Percentiles rank a stretch among this genome's conserved stretches.
These are phyloP conservation scores for Cryptococcus floricola DNA, from an alignment of 1,284 basidiomycete genomes.

Conservation along the genomic window DNA sequence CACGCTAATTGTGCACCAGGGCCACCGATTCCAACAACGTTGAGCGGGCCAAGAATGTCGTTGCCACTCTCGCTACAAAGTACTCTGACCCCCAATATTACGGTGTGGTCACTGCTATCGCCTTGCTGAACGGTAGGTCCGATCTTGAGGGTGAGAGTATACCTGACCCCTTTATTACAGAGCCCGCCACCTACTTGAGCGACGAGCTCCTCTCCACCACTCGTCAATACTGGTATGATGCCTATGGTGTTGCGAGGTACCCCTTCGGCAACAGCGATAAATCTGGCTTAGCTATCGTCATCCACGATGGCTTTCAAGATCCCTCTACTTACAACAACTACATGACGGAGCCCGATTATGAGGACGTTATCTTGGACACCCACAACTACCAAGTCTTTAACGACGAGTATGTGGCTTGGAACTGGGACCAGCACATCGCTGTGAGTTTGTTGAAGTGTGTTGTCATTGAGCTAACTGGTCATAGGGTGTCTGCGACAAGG, in stretches of 20 bases:
- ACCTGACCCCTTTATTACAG: slow-evolving; percentile 33
- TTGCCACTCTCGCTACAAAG: slow-evolving; percentile 26
- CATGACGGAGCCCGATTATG: slow-evolving; percentile 56
- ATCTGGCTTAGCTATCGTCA: slow-evolving; percentile 53
- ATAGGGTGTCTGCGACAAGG: slow-evolving; percentile 55
- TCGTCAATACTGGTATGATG: slow-evolving; percentile 63
- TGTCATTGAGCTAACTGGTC: background rate
- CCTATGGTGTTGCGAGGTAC: slow-evolving; percentile 64
- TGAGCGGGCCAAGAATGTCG: slow-evolving; percentile 51
- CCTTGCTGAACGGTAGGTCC: slow-evolving; percentile 44
- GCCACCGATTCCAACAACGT: slow-evolving; percentile 29
- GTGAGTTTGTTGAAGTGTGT: slow-evolving; percentile 19
- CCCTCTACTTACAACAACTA: slow-evolving; percentile 70
- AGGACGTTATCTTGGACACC: slow-evolving; percentile 74
- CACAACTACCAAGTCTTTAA: slow-evolving; percentile 80
- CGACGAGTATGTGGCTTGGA: slow-evolving; percentile 56
- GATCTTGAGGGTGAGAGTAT: too few relatives aligned
- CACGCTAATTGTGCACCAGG: slow-evolving; percentile 7
- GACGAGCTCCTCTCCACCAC: slow-evolving; percentile 57
- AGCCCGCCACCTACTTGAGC: slow-evolving; percentile 72
- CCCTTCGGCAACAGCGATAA: slow-evolving; percentile 53
- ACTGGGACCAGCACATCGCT: slow-evolving; percentile 61
- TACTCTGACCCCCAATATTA: slow-evolving; percentile 51
- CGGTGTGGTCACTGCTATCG: slow-evolving; percentile 59
- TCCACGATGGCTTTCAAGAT: slow-evolving; percentile 82